Conservation (phyloP, 1,139 yeast genomes). For the Nakaseomyces bracarensis region DNA sequence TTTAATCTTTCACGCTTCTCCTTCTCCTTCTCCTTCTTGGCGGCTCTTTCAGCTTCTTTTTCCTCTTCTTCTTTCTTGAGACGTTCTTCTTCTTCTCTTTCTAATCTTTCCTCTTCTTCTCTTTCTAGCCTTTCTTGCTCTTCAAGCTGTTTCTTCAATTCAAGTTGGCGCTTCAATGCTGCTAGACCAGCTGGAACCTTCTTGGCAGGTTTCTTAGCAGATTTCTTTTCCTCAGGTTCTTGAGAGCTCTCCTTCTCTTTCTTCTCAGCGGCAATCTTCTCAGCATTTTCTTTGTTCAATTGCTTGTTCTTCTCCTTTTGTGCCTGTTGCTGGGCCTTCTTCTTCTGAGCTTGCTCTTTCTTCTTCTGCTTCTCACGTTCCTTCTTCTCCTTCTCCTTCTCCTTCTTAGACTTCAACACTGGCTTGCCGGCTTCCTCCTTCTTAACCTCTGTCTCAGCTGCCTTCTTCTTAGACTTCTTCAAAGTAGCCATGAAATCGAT, state of each 20-base stretch:
- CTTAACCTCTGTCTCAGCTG: constrained; percentile 42
- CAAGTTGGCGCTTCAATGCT: constrained; percentile 76
- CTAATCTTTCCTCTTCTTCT: constrained; percentile 53
- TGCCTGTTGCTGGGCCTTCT: constrained; percentile 68
- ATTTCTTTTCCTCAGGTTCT: constrained; percentile 26
- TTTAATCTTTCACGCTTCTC: constrained; percentile 70
- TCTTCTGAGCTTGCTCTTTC: constrained; percentile 83
- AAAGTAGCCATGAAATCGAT: constrained; percentile 78
- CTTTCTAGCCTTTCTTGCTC: constrained; percentile 49
- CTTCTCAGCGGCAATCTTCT: constrained; percentile 39
- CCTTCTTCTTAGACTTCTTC: constrained; percentile 70
- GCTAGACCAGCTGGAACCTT: constrained; percentile 75
- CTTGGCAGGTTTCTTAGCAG: constrained; percentile 50
- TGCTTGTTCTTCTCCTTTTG: constrained; percentile 55
- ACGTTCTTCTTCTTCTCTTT: constrained; percentile 52
- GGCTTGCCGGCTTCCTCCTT: constrained; percentile 47
- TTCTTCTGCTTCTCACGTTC: constrained; percentile 92
- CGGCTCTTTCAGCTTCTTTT: constrained; percentile 62
- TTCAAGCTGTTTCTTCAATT: constrained; percentile 74
- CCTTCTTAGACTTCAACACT: constrained; percentile 83
- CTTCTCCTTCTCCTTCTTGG: constrained; percentile 76
- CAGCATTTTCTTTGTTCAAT: constrained; percentile 35
- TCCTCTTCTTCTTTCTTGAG: constrained; percentile 46
- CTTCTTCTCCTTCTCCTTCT: constrained; percentile 94
- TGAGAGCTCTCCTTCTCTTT: constrained; percentile 30